Base-by-base conservation (phyloP, 208 protist genomes). In the Trypanosomatidae sp. region DNA sequence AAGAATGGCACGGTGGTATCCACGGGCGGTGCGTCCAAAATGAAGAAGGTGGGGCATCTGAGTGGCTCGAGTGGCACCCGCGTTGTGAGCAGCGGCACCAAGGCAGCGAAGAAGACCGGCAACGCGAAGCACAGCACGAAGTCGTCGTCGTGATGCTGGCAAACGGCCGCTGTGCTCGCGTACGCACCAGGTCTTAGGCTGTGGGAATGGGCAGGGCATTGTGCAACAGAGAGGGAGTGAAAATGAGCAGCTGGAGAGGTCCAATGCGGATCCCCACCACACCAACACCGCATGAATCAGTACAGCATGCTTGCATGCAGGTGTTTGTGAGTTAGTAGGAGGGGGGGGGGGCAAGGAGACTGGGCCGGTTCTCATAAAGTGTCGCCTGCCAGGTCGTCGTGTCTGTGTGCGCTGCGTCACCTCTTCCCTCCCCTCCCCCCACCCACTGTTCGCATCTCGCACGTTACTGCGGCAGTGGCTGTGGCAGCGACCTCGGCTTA, bases 41-140 rank as follows among this genome's bases (percentile, higher is more conserved):
- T 88, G 78, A 91, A 91, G 74, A 65, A 73, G 58, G 66, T 91
- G 15, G 72, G 79, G 49, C 50, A 56, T 6, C 58, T 13, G 47
- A 58, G 72, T 8, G 76, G 71, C 25, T 49, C 62, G 8, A 74
- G 49, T 10, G 69, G 82, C 5, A 77, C 74, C 15, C 85, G 85
- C 22, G 70, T 87, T 19, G 79, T 82, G 41, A 72, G 62, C 56
- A 86, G 83, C 59, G 77, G 79, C 9, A 69, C 79, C 47, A 82
- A 77, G 60, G 73, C 76, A 9, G 69, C 77, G 49, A 83, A 80
- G 71, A 77, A 81, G 56, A 67, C 72, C 5, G 49, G 33, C 17
- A 83, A 78, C 39, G 53, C 25, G 46, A 81, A 72, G 69, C 30
- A 15, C 8, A 41, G 56, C 3, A 76, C 68, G 66, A 71, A 76